Percentiles rank a stretch among this genome's conserved stretches.
These are phyloP conservation scores for Aspergillus fructus DNA, from an alignment of 2,329 filamentous ascomycete species.

Conservation along the genomic window DNA sequence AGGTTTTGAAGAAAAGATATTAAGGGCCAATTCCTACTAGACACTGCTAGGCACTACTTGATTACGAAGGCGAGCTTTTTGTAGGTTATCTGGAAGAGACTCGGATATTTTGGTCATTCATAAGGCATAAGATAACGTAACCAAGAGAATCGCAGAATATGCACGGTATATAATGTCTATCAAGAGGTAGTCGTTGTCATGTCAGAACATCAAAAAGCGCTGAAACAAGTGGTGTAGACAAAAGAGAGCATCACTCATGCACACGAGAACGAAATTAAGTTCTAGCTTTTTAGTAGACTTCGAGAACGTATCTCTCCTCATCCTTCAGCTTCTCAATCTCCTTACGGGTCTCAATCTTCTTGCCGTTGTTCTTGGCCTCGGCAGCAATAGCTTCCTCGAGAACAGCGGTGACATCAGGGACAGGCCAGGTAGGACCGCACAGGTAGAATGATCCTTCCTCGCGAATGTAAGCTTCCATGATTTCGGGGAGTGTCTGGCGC, in stretches of 20 bases:
- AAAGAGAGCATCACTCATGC: slow-evolving; percentile 2
- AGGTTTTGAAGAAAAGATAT: no score
- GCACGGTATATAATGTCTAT: slow-evolving; percentile 8
- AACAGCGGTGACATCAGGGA: slow-evolving; percentile 92
- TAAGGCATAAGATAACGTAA: slow-evolving; percentile 2
- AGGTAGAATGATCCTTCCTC: slow-evolving; percentile 94
- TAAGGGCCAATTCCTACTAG: no score
- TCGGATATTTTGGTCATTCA: no score
- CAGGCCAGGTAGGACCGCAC: slow-evolving; percentile 96
- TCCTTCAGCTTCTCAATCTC: slow-evolving; percentile 99
- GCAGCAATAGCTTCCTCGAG: slow-evolving; percentile 84
- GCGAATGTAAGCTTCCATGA: slow-evolving; percentile 80
- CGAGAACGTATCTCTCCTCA: slow-evolving; percentile 86
- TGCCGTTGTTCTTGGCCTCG: slow-evolving; percentile 65
- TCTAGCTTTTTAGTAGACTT: slow-evolving; percentile 74
- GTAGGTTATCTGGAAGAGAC: no score
- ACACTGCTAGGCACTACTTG: no score
- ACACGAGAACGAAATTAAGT: not conserved
- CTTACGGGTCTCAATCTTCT: slow-evolving; percentile 81
- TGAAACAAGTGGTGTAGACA: slow-evolving; percentile 21
- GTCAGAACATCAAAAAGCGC: slow-evolving; percentile 15
- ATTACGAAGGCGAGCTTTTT: no score
- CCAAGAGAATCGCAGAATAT: not conserved
- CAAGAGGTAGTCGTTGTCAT: slow-evolving; percentile 3
- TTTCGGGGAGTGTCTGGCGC: slow-evolving; percentile 79